Conservation (phyloP, 23 red algal species). For the Gracilaria domingensis region DNA sequence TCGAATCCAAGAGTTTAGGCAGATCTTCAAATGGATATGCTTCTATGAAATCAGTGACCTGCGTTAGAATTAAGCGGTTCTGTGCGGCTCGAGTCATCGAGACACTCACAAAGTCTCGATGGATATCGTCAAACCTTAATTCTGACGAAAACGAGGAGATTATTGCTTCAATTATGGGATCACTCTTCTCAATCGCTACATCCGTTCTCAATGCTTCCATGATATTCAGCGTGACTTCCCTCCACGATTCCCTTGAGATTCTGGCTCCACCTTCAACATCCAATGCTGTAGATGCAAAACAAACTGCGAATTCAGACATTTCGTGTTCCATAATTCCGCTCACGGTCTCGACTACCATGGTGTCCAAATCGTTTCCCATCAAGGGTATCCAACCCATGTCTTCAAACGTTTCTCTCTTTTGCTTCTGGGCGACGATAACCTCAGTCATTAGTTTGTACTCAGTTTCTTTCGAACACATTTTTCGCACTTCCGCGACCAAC, state of each 20-base stretch:
- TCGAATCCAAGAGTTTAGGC: neutral
- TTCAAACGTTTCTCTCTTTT: conserved; percentile 10
- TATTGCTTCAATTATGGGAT: conserved; percentile 3
- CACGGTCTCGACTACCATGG: neutral
- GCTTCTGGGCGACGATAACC: conserved; percentile 14
- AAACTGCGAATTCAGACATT: neutral
- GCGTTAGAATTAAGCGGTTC: neutral
- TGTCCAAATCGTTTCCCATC: neutral
- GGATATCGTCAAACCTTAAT: neutral
- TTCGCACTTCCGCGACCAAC: neutral
- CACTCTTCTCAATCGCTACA: neutral
- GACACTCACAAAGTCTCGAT: neutral
- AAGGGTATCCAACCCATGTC: conserved; percentile 32
- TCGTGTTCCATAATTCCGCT: neutral
- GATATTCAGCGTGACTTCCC: neutral
- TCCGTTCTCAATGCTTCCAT: neutral
- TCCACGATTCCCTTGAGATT: neutral
- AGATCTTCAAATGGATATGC: neutral
- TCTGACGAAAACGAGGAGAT: neutral
- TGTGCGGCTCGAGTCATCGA: neutral
- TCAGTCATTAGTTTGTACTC: neutral
- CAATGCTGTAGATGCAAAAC: neutral
- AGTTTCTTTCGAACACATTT: conserved; percentile 4
- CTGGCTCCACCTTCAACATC: conserved; percentile 28
- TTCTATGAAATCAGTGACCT: neutral